These are phyloP conservation scores for Diospyros lotus DNA, from an alignment of 148 eudicot genomes.

Conservation along the genomic window DNA sequence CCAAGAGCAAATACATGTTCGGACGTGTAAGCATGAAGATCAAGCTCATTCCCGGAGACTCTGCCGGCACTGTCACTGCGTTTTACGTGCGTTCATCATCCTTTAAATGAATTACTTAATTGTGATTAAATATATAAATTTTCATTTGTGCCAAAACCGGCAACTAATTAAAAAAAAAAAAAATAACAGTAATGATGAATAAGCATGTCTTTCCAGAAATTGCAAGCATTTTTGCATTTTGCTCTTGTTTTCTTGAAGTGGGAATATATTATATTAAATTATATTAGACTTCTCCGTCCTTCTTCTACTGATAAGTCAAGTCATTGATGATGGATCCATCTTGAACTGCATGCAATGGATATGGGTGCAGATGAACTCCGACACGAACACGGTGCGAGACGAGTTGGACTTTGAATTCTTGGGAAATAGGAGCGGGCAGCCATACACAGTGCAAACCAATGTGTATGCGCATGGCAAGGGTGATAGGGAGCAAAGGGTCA, in stretches of 20 bases:
- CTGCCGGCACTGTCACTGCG: conserved; percentile 83
- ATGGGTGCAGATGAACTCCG: conserved; percentile 53
- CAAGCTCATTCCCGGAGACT: conserved; percentile 71
- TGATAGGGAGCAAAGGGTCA: conserved; percentile 57
- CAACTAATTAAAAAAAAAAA: too few relatives aligned
- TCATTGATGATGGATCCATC: too few relatives aligned
- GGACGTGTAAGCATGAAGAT: conserved; percentile 79
- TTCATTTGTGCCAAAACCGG: too few relatives aligned
- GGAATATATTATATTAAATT: too few relatives aligned
- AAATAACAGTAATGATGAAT: too few relatives aligned
- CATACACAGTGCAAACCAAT: conserved; percentile 71
- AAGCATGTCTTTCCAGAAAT: too few relatives aligned
- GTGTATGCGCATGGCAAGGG: conserved; percentile 60
- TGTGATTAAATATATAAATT: too few relatives aligned
- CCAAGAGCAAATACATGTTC: conserved; percentile 51
- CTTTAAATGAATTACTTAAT: too few relatives aligned
- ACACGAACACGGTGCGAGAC: conserved; percentile 42
- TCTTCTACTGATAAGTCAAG: not conserved
- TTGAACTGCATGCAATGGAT: too few relatives aligned
- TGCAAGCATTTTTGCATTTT: too few relatives aligned
- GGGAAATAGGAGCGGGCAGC: conserved; percentile 70
- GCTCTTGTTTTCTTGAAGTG: too few relatives aligned
- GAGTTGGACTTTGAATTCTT: conserved; percentile 78
- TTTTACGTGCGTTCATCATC: conserved; percentile 43
- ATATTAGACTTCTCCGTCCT: not conserved